phyloP scores from a whole-genome alignment of 148 eudicot genomes.

The Diospyros kaki region DNA sequence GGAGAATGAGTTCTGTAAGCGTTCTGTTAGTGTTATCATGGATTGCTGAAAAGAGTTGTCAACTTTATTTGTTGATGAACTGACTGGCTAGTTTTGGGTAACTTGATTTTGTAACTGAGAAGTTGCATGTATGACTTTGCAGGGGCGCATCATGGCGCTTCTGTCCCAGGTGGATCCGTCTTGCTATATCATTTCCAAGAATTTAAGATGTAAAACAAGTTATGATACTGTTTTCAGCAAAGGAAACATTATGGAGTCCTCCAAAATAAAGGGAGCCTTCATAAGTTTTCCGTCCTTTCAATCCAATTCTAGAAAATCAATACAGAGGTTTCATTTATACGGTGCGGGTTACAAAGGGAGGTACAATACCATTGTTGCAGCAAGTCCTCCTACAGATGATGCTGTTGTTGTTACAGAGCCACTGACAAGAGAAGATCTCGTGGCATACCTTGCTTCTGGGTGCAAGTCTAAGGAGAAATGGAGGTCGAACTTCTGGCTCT shows the following conservation, averaged over 20 bases:
- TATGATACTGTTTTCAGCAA: constrained; percentile 9
- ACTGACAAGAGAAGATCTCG: constrained; percentile 89
- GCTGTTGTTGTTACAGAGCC: constrained; percentile 73
- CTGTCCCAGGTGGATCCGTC: constrained; percentile 51
- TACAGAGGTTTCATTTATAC: constrained; percentile 24
- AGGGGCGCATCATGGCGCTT: constrained; percentile 61
- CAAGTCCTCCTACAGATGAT: constrained; percentile 91
- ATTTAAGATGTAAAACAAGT: constrained; percentile 31
- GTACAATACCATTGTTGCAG: constrained; percentile 52
- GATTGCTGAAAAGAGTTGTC: not conserved
- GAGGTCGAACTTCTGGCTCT: constrained; percentile 63
- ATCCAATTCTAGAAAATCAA: constrained; percentile 28
- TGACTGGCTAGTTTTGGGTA: not conserved
- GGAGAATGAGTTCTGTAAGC: not conserved
- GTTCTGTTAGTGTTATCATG: not conserved
- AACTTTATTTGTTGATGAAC: not conserved
- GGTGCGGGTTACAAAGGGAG: constrained; percentile 33
- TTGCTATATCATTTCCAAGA: constrained; percentile 38
- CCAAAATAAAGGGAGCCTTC: constrained; percentile 29
- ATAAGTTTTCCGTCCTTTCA: constrained; percentile 26
- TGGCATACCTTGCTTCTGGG: constrained; percentile 85
- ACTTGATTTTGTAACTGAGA: not conserved
- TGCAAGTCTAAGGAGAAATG: constrained; percentile 97
- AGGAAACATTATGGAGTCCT: constrained; percentile 12
- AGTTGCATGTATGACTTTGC: constrained; percentile 5